A percentile compares a stretch with the other conserved stretches of the same genome.
phyloP scores from a whole-genome alignment of 2,329 filamentous ascomycete genomes.

The Fonsecaea erecta region DNA sequence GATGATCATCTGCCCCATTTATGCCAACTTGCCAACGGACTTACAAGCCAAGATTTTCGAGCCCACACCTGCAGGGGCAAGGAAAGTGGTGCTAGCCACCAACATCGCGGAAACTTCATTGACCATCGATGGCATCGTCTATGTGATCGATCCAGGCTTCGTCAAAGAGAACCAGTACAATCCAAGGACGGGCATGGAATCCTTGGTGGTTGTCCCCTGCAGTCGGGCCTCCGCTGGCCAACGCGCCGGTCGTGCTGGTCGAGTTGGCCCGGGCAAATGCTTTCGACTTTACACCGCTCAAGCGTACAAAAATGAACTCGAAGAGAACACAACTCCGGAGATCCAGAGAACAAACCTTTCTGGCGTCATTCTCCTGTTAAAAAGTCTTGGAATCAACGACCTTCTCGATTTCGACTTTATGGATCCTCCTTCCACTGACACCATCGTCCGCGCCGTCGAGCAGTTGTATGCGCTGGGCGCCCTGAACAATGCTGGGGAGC shows the following conservation, averaged over 20 bases:
- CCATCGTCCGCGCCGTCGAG: conserved; percentile 85
- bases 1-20: conserved; percentile 89
- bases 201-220: conserved; percentile 85
- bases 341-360: conserved; percentile 91
- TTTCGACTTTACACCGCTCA: conserved; percentile 93
- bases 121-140: conserved; percentile 94
- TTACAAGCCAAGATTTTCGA: conserved; percentile 94
- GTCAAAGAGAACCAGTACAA: conserved; percentile 97
- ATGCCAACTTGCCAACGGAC: conserved; percentile 89
- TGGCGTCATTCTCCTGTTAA: conserved; percentile 91
- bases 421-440: conserved; percentile 88
- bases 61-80: conserved; percentile 79
- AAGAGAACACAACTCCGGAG: conserved; percentile 88
- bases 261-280: conserved; percentile 89
- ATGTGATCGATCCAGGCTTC: conserved; percentile 93
- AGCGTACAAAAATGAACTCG: conserved; percentile 92
- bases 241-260: conserved; percentile 86
- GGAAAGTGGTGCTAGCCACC: conserved; percentile 91
- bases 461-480: conserved; percentile 89
- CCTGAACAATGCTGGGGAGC: conserved; percentile 81
- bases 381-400: conserved; percentile 92
- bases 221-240: conserved; percentile 93
- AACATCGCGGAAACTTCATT: conserved; percentile 97
- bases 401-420: conserved; percentile 98
- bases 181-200: conserved; percentile 88